Evolutionary conservation across 139 green algal species (phyloP), one percentile per base, ranked within the genome.

Genomic region (Asterochloris sp.): DNA sequence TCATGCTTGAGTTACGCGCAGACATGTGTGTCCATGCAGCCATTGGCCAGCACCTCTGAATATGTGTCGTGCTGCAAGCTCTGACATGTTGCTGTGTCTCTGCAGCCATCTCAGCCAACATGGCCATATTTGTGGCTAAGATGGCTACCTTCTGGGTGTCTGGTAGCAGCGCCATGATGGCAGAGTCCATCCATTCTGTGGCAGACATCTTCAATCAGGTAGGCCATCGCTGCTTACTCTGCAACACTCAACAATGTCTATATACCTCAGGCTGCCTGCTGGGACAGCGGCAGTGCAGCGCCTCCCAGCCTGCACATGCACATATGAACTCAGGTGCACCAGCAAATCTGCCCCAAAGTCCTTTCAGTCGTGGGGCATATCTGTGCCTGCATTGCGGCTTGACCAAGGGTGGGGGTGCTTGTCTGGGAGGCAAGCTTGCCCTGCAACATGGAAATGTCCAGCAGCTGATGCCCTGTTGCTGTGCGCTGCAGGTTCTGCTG

Each of bases 141-240:
- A 28, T 92, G 21, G 85, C 69, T 0, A 89, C 83, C 0, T 96
- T 86, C 84, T 73, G 69, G 21, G 60, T 87, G 19, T 90, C 90
- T 9, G 85, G 85, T 38, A 93, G 87, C 85, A 94, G 90, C 71
- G 91, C 95, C 0, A 93, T 98, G 89, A 87, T 98, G 66, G 94
- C 94, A 9, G 96, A 98, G 84, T 90, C 92, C 0, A 78, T 98
- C 27, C 96, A 98, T 86, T 95, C 90, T 13, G 27, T 95, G 16
- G 95, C 92, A 13, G 96, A 98, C 80, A 89, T 96, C 24, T 83
- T 89, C 54, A 98, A 98, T 81, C 96, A 98, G 91, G 85, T 93
- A 63, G 64, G 83, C 26, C 24, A 54, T 21, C 21, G 19, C 23
- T 66, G 76, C 76, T 79, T 11, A 71, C 76, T 2, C 9, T 54